Evolutionary conservation across 73 alveolate genomes (phyloP).

Genomic region (Tetrahymena borealis): DNA sequence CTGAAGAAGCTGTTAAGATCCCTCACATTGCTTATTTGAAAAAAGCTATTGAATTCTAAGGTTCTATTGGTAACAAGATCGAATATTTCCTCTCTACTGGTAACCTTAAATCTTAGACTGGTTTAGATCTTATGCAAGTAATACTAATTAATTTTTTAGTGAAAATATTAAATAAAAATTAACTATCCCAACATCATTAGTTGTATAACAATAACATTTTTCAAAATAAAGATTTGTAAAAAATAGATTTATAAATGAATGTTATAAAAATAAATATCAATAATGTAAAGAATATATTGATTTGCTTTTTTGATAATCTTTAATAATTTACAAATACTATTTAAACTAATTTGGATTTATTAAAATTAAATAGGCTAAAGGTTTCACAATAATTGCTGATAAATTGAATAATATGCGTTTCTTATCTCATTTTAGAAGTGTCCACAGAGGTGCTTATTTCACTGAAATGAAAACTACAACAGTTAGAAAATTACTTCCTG

Average conservation of each 20-base stretch:
- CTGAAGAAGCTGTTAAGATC: conserved; percentile 69
- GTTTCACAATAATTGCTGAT: conserved; percentile 98
- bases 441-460: conserved; percentile 99
- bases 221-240: no score
- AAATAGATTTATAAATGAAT: no score
- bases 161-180: not conserved
- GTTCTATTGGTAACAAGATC: conserved; percentile 89
- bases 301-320: no score
- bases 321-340: not conserved
- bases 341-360: not conserved
- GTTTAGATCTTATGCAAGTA: conserved; percentile 82
- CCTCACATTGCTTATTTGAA: conserved; percentile 72
- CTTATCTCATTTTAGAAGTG: conserved; percentile 94
- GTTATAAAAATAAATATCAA: no score
- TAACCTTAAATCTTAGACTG: conserved; percentile 90
- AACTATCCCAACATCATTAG: no score
- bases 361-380: conserved; percentile 70
- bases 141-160: not conserved
- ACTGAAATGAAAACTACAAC: conserved; percentile 96
- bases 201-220: no score
- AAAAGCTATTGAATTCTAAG: conserved; percentile 79
- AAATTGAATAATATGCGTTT: conserved; percentile 93
- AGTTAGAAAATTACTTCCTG: conserved; percentile 97
- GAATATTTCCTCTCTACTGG: conserved; percentile 99
- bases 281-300: no score